Evolutionary conservation across 495 filamentous ascomycete species (phyloP), one percentile per base, ranked within the genome.

Genomic region (Daldinia bambusicola): DNA sequence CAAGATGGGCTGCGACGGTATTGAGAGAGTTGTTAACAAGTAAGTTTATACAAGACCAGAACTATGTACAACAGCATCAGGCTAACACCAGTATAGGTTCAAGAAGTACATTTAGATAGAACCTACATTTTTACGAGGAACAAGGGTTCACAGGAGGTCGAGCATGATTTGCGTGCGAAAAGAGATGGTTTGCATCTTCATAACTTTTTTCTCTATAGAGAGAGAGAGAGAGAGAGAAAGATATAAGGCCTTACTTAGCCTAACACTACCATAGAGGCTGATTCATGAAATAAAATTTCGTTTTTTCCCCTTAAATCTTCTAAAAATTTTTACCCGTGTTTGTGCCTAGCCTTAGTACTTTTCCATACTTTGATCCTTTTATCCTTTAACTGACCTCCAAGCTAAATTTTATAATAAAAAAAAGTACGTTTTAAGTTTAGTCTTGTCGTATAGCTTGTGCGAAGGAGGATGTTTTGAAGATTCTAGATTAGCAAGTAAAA

Each of bases 1-100:
- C 48, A 88, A 89, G 84, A 91, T 85, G 83, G 95, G 95, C 48
- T 84, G 96, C 64, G 92, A 97, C 79, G 93, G 91, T 41, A 97
- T 98, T 74, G 93, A 97, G 86, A 83, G 91, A 43, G 91, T 97
- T 36, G 80, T 94, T 14, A 86, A 85, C 72, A 90, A 90, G 89
- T 89, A 80, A 74, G 78, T 74, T 10, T 14, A 41, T 31, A 8
- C 14, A 22, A 20, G 3, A 5, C 22, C n/a, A 20, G n/a, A 14
- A 10, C 1, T 34, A 14, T n/a, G 14, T 20, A 32, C n/a, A 61
- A 53, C 43, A 8, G 34, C 9, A 22, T n/a, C n/a, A 16, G 52
- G 53, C 37, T 32, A 63, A 60, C 55, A 20, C 32, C 13, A 40
- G 2, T 53, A 50, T n/a, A 71, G 69, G 37, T 71, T 71, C 58